phyloP scores from a whole-genome alignment of 345 rosid species.

The Eucalyptus lansdowneana region DNA sequence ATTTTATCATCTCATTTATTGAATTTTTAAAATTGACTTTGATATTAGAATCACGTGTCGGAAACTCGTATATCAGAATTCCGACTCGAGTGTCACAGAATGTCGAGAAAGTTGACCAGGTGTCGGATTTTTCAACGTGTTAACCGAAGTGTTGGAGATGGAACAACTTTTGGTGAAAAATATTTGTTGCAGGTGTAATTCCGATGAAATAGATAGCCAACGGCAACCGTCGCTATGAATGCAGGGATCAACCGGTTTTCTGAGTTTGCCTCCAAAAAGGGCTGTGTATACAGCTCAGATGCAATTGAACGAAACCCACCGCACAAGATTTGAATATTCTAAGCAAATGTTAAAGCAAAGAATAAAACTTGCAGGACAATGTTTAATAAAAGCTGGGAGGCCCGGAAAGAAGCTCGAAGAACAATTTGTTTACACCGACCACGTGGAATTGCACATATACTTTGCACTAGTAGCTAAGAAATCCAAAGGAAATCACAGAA shows the following conservation, averaged over 20 bases:
- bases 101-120: rapidly evolving
- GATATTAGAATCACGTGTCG: rapidly evolving
- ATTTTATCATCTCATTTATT: too few species aligned
- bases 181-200: too few species aligned
- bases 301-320: background rate
- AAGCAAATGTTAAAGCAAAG: conserved; percentile 16
- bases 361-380: conserved; percentile 10
- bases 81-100: too few species aligned
- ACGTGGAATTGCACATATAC: conserved; percentile 24
- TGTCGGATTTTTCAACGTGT: rapidly evolving
- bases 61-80: too few species aligned
- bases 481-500: conserved; percentile 6
- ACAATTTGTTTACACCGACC: background rate
- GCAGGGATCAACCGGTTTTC: background rate
- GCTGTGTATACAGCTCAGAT: background rate
- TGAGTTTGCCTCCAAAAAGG: background rate
- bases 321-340: conserved; percentile 17
- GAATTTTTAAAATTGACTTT: too few species aligned
- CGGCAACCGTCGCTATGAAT: too few species aligned
- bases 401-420: background rate
- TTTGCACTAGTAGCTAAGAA: conserved; percentile 49
- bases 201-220: background rate
- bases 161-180: background rate
- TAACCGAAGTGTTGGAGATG: rapidly evolving
- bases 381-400: background rate